A percentile compares a stretch with the other conserved stretches of the same genome.
These are phyloP conservation scores for Medicago lupulina DNA, from an alignment of 306 rosid genomes.

Conservation along the genomic window DNA sequence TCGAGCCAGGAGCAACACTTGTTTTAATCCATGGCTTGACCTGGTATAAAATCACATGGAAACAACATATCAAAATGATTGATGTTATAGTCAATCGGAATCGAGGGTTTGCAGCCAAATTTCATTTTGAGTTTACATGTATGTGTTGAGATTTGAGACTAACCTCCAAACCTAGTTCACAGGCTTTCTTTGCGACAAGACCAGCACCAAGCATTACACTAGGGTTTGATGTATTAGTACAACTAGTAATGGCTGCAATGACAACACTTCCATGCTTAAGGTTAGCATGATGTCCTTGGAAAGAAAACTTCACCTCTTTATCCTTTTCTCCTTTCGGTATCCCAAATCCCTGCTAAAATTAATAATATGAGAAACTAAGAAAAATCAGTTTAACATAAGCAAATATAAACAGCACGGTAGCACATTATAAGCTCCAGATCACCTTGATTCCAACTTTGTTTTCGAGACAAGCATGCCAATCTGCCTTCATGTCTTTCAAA, in stretches of 20 bases:
- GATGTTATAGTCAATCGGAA: neutral
- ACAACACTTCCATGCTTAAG: slow-evolving; percentile 83
- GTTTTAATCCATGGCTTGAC: neutral
- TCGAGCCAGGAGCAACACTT: neutral
- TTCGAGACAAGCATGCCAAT: slow-evolving; percentile 75
- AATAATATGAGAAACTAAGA: slow-evolving; percentile 13
- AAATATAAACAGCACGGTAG: neutral
- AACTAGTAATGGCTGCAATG: slow-evolving; percentile 86
- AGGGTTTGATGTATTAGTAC: slow-evolving; percentile 89
- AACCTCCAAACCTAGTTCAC: slow-evolving; percentile 80
- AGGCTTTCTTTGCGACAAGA: slow-evolving; percentile 82
- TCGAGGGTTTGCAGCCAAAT: neutral
- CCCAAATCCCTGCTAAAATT: slow-evolving; percentile 65
- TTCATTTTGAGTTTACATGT: neutral
- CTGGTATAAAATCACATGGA: slow-evolving; percentile 1
- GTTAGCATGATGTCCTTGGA: slow-evolving; percentile 66
- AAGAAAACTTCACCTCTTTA: slow-evolving; percentile 65
- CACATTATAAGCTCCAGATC: slow-evolving; percentile 6
- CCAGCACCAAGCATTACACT: slow-evolving; percentile 90
- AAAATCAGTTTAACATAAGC: slow-evolving; percentile 17
- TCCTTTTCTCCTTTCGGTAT: slow-evolving; percentile 66
- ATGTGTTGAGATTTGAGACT: slow-evolving; percentile 11
- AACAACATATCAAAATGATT: slow-evolving; percentile 1
- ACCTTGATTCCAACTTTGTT: slow-evolving; percentile 82
- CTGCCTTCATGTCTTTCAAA: slow-evolving; percentile 70